These are phyloP conservation scores for Lagenidium giganteum DNA, from an alignment of 352 stramenopile genomes.

Conservation along the genomic window DNA sequence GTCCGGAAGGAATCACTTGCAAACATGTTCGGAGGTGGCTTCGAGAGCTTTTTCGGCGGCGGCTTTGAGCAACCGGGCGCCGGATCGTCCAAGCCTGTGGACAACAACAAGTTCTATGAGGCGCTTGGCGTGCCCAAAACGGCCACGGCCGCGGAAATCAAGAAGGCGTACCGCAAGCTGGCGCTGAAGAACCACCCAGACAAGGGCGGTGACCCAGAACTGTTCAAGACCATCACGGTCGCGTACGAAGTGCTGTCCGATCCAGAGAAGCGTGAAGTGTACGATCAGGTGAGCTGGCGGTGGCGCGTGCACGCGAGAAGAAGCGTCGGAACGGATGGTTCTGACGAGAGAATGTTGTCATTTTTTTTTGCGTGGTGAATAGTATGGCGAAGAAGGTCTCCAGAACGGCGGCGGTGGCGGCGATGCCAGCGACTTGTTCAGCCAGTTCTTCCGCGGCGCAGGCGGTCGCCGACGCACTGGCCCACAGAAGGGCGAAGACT, in stretches of 20 bases:
- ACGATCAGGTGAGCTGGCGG: conserved; percentile 59
- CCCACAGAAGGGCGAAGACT: conserved; percentile 94
- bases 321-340: too few species aligned
- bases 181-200: conserved; percentile 96
- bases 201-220: conserved; percentile 97
- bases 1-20: too few species aligned
- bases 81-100: conserved; percentile 51
- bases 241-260: conserved; percentile 98
- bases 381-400: conserved; percentile 98
- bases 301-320: too few species aligned
- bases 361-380: conserved; percentile 40
- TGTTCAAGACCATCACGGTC: conserved; percentile 93
- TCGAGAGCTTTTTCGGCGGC: conserved; percentile 84
- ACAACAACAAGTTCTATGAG: conserved; percentile 90
- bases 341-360: conserved; percentile 5
- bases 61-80: conserved; percentile 49
- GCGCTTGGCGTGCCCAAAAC: conserved; percentile 83
- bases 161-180: conserved; percentile 89
- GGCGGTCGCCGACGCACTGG: conserved; percentile 63
- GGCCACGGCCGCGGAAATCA: conserved; percentile 79
- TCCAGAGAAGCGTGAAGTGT: conserved; percentile 83
- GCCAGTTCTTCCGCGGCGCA: conserved; percentile 95
- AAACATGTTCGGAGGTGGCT: conserved; percentile 85
- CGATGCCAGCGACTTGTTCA: conserved; percentile 92
- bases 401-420: conserved; percentile 80